These are phyloP conservation scores for Kockiozyma suomiensis DNA, from an alignment of 805 yeast species.

Conservation along the genomic window DNA sequence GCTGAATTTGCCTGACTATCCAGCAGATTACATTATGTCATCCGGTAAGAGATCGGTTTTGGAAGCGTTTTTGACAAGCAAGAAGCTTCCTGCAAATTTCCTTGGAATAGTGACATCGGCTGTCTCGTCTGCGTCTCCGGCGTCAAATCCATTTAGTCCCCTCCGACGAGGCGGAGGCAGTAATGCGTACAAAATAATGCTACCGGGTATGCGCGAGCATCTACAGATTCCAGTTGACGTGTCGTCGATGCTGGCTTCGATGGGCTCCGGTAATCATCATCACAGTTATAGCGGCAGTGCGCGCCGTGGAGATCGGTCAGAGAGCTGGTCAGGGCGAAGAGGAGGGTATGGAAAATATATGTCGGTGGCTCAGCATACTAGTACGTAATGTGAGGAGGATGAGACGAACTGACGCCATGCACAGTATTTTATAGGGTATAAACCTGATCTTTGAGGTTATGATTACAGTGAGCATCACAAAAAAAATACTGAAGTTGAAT, in stretches of 20 bases:
- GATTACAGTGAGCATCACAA: no score
- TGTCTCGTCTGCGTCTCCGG: conserved; percentile 32
- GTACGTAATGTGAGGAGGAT: neutral
- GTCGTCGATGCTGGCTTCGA: conserved; percentile 1
- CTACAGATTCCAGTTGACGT: conserved; percentile 24
- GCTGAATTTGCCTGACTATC: neutral
- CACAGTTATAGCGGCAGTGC: conserved; percentile 2
- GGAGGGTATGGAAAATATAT: conserved; percentile 3
- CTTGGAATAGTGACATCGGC: conserved; percentile 29
- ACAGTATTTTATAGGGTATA: neutral
- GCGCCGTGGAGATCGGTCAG: neutral
- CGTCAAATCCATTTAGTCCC: conserved; percentile 32
- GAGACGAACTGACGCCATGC: neutral
- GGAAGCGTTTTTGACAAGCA: conserved; percentile 13
- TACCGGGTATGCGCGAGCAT: conserved; percentile 30
- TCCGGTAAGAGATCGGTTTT: neutral
- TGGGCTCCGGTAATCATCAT: neutral
- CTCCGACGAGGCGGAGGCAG: conserved; percentile 29
- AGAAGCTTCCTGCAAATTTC: conserved; percentile 19
- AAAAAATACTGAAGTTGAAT: no score
- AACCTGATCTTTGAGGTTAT: no score
- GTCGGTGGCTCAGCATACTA: neutral
- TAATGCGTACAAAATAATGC: conserved; percentile 29
- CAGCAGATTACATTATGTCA: neutral
- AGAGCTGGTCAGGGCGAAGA: conserved; percentile 1